Percentiles rank a stretch among this genome's conserved stretches.
phyloP scores from a whole-genome alignment of 768 basidiomycete species.

The Vishniacozyma victoriae region DNA sequence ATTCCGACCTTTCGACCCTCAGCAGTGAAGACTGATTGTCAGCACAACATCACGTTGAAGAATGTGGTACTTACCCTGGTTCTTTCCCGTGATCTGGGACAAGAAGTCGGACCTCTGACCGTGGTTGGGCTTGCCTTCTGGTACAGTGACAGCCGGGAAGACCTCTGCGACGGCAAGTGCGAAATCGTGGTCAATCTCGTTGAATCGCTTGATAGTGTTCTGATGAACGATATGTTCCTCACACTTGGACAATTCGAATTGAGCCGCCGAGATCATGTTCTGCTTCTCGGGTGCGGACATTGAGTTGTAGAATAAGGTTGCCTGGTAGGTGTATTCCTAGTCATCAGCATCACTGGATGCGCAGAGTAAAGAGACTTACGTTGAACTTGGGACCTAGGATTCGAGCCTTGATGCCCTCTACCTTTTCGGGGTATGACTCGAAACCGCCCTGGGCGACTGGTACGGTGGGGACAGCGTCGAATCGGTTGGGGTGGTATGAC shows the following conservation, averaged over 20 bases:
- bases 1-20: constrained; percentile 64
- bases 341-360: background rate
- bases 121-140: constrained; percentile 55
- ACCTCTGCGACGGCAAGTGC: constrained; percentile 63
- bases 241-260: constrained; percentile 79
- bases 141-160: constrained; percentile 60
- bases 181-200: constrained; percentile 67
- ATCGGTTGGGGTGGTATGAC: constrained; percentile 78
- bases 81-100: constrained; percentile 53
- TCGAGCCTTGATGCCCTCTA: constrained; percentile 56
- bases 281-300: constrained; percentile 61
- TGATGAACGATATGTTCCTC: constrained; percentile 68
- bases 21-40: constrained; percentile 48
- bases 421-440: constrained; percentile 29
- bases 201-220: constrained; percentile 62
- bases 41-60: constrained; percentile 13
- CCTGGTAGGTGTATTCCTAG: constrained; percentile 70
- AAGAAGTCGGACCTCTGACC: constrained; percentile 57
- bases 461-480: constrained; percentile 40
- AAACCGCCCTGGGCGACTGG: constrained; percentile 53
- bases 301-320: constrained; percentile 79
- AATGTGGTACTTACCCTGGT: constrained; percentile 30
- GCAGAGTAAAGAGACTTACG: constrained; percentile 11
- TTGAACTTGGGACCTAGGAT: constrained; percentile 55
- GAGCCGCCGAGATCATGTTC: constrained; percentile 65